A percentile compares a stretch with the other conserved stretches of the same genome.
Conservation (phyloP, 2,329 filamentous ascomycete species). For the Diaporthe batatas region DNA sequence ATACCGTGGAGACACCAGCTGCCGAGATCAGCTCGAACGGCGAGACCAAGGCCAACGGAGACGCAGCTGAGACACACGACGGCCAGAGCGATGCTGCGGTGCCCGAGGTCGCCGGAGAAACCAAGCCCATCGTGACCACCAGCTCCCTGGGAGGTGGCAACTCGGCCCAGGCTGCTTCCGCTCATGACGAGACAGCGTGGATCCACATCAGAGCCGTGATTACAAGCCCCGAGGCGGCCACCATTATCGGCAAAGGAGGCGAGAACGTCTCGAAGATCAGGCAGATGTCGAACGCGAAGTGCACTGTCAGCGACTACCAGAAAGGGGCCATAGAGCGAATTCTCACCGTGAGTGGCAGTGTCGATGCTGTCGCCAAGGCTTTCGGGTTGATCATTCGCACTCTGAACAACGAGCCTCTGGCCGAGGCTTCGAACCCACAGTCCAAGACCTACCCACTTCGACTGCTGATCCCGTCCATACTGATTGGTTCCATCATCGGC, state of each 20-base stretch:
- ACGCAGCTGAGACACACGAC: constrained; percentile 66
- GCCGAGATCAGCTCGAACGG: constrained; percentile 63
- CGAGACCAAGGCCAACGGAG: constrained; percentile 63
- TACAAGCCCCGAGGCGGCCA: constrained; percentile 96
- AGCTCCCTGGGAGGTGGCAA: constrained; percentile 50
- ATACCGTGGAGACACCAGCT: constrained; percentile 48
- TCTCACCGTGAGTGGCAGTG: constrained; percentile 94
- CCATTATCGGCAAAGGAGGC: constrained; percentile 97
- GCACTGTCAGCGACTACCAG: constrained; percentile 98
- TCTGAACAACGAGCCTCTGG: constrained; percentile 94
- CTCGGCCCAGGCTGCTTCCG: constrained; percentile 60
- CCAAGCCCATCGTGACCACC: constrained; percentile 61
- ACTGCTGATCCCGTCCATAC: constrained; percentile 93
- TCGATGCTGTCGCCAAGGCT: constrained; percentile 97
- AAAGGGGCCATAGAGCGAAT: constrained; percentile 98
- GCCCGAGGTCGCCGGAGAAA: constrained; percentile 69
- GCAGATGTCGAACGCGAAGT: constrained; percentile 95
- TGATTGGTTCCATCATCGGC: constrained; percentile 98
- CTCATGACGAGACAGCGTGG: constrained; percentile 94
- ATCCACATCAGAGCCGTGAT: constrained; percentile 98
- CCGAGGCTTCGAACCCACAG: constrained; percentile 87
- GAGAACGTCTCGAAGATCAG: constrained; percentile 99
- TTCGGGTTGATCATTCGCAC: constrained; percentile 99
- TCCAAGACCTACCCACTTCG: constrained; percentile 98
- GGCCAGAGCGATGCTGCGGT: constrained; percentile 78